phyloP scores from a whole-genome alignment of 2,329 filamentous ascomycete species.

The Plectosphaerella cucumerina region DNA sequence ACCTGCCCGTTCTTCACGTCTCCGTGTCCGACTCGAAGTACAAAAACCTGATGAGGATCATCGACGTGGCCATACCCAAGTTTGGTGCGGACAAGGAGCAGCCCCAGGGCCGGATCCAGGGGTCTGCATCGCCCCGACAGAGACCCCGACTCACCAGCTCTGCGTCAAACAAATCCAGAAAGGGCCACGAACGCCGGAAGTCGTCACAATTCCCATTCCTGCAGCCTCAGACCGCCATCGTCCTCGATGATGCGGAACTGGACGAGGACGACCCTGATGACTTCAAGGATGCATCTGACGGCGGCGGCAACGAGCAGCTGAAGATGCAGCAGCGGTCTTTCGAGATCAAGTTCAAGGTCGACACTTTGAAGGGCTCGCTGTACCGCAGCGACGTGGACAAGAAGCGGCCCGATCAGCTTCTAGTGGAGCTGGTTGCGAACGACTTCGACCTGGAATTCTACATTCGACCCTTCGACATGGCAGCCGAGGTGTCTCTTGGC shows the following conservation, averaged over 20 bases:
- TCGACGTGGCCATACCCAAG: slow-evolving; percentile 90
- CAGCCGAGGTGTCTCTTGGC: slow-evolving; percentile 81
- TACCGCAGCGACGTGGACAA: slow-evolving; percentile 81
- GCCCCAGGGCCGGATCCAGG: slow-evolving; percentile 9
- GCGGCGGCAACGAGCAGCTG: slow-evolving; percentile 50
- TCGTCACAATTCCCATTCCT: slow-evolving; percentile 74
- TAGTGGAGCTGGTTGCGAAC: slow-evolving; percentile 90
- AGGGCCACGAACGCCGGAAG: slow-evolving; percentile 47
- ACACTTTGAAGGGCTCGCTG: slow-evolving; percentile 87
- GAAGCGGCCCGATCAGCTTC: slow-evolving; percentile 69
- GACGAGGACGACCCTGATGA: slow-evolving; percentile 59
- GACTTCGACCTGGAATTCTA: slow-evolving; percentile 85
- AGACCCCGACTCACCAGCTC: slow-evolving; percentile 43
- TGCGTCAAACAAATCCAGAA: slow-evolving; percentile 40
- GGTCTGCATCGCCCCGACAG: slow-evolving; percentile 6
- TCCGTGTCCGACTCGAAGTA: slow-evolving; percentile 94
- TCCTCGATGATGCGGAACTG: slow-evolving; percentile 72
- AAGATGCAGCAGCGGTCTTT: slow-evolving; percentile 87
- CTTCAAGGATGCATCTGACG: slow-evolving; percentile 64
- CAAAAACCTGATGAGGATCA: slow-evolving; percentile 92
- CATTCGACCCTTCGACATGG: slow-evolving; percentile 86
- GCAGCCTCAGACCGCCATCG: slow-evolving; percentile 68
- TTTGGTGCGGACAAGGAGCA: slow-evolving; percentile 47
- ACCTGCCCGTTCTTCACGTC: slow-evolving; percentile 86
- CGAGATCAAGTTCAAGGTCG: slow-evolving; percentile 94